Percentiles rank a stretch among this genome's conserved stretches.
phyloP scores from a whole-genome alignment of 2,329 filamentous ascomycete genomes.

The Diplodia intermedia region DNA sequence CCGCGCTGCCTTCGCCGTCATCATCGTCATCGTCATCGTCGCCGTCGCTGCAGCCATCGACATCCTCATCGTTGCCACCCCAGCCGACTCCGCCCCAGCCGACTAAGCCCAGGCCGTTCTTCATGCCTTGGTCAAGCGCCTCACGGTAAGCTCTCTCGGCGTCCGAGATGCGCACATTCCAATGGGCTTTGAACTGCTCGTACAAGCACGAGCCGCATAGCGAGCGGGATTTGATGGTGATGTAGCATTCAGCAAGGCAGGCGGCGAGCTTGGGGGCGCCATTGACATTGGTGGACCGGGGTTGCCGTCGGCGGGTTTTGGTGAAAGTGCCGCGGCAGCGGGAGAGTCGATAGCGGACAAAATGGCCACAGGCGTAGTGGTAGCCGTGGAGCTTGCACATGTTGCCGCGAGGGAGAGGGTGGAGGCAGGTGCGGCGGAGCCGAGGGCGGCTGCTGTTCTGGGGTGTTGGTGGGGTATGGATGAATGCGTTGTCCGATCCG shows the following conservation, averaged over 20 bases:
- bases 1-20: background rate
- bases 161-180: conserved; percentile 33
- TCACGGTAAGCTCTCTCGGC: conserved; percentile 12
- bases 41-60: background rate
- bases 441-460: background rate
- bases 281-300: conserved; percentile 23
- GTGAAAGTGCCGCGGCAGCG: conserved; percentile 46
- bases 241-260: conserved; percentile 40
- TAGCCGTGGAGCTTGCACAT: conserved; percentile 51
- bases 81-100: conserved; percentile 7
- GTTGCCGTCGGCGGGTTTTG: conserved; percentile 31
- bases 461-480: background rate
- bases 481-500: conserved; percentile 4
- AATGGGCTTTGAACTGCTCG: conserved; percentile 32
- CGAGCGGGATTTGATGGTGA: conserved; percentile 36
- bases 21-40: background rate
- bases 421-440: background rate
- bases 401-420: background rate
- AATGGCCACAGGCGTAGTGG: conserved; percentile 45
- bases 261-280: conserved; percentile 35
- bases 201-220: conserved; percentile 40
- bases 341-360: conserved; percentile 40
- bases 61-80: conserved; percentile 12
- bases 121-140: conserved; percentile 34
- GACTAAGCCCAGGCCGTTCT: conserved; percentile 31